Conservation (phyloP, 805 yeast species). For the Vanderwaltozyma tropicalis region DNA sequence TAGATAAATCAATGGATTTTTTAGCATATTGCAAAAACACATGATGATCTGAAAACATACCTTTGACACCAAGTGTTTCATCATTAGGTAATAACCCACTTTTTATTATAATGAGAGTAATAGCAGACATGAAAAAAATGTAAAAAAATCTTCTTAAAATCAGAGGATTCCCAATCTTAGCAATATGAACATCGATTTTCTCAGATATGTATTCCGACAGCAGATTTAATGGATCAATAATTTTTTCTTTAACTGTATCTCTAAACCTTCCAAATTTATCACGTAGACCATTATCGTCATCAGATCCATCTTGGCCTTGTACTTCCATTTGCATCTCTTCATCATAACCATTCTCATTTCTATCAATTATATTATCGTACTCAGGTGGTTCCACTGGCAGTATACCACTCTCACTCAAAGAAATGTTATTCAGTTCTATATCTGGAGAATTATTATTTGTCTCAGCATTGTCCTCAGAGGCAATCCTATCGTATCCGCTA, state of each 20-base stretch:
- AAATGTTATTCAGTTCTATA: too few species aligned
- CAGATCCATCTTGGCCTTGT: constrained; percentile 5
- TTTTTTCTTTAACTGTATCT: constrained; percentile 21
- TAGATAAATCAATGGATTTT: constrained; percentile 41
- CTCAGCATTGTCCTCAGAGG: neutral
- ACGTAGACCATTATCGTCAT: neutral
- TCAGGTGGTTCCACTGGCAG: neutral
- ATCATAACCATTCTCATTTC: neutral
- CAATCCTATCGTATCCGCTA: neutral
- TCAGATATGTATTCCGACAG: constrained; percentile 26
- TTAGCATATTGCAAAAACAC: constrained; percentile 41
- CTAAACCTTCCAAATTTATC: constrained; percentile 12
- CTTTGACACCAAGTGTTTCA: constrained; percentile 32
- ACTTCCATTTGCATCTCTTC: constrained; percentile 31
- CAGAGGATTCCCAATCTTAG: constrained; percentile 74
- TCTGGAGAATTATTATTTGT: too few species aligned
- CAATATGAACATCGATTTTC: constrained; percentile 46
- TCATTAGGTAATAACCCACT: constrained; percentile 44
- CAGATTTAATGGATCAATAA: constrained; percentile 40
- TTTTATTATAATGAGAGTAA: constrained; percentile 48
- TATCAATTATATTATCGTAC: neutral
- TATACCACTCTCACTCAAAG: too few species aligned
- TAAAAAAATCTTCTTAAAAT: constrained; percentile 70
- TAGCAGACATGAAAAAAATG: constrained; percentile 49
- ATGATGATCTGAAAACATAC: constrained; percentile 54